Base-by-base conservation (phyloP, 176 grass and related monocot genomes). In the barley (Hordeum vulgare) region DNA sequence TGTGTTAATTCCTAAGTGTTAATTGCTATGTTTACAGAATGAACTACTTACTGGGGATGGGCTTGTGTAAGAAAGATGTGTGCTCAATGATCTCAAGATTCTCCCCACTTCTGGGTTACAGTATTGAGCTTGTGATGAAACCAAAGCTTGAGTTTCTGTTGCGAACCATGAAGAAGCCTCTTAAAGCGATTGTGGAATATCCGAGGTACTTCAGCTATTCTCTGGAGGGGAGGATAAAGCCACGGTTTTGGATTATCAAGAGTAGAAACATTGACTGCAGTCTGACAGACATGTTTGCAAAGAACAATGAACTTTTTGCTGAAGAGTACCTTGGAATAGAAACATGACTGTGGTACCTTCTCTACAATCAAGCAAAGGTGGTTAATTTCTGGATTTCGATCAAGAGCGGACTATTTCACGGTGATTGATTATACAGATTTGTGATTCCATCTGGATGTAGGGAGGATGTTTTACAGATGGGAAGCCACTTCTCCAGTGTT, bases 191-290 rank as follows among this genome's bases (percentile, higher is more conserved):
- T 83, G 92, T 94, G 31, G 90, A 89, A 70, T 94, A 93, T 78
- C 95, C 92, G 39, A 97, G 95, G 63, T 97, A 91, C 73, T 97
- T 97, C 86, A 94, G 92, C 66, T 97, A 94, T 86, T 92, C 83
- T 68, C 86, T 97, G 15, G 88, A 94, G 59, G 84, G 88, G 81
- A 94, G 75, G 79, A 97, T 97, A 69, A 97, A 89, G 25, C 92
- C 88, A 0, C 90, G 92, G 44, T 97, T 91, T 77, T 89, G 36
- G 40, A 58, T 94, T 51, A 28, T 93, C 15, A 68, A 91, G 86
- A 89, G 59, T 59, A 85, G 81, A 85, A 91, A 89, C 25, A 47
- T 86, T 29, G 81, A 97, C 15, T 94, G 84, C 90, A 86, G 82
- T 90, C 86, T 97, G 81, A 91, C 84, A 61, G 92, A 97, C 53